Evolutionary conservation across 2,329 filamentous ascomycete genomes (phyloP).

Genomic region (Paecilomyces variotii): DNA sequence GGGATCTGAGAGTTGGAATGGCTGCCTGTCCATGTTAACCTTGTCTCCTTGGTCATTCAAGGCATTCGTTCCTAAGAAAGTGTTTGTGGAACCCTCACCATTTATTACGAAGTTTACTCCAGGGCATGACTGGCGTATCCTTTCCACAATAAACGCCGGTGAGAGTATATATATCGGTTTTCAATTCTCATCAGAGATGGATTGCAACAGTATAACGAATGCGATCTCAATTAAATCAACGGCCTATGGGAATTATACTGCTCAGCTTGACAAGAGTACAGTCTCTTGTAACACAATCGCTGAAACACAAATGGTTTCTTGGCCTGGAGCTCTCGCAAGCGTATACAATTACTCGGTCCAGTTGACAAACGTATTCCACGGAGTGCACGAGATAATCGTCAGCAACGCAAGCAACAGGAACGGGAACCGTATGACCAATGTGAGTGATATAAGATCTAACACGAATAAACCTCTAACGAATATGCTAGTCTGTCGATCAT

Average conservation of each 20-base stretch:
- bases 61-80: slow-evolving; percentile 44
- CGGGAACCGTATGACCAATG: slow-evolving; percentile 23
- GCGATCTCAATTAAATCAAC: slow-evolving; percentile 43
- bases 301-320: slow-evolving; percentile 17
- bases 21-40: slow-evolving; percentile 43
- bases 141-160: slow-evolving; percentile 33
- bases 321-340: slow-evolving; percentile 42
- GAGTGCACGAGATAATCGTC: slow-evolving; percentile 47
- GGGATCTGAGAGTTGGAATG: slow-evolving; percentile 37
- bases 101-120: slow-evolving; percentile 49
- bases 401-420: slow-evolving; percentile 40
- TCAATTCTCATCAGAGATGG: slow-evolving; percentile 49
- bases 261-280: slow-evolving; percentile 33
- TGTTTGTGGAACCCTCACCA: slow-evolving; percentile 42
- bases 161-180: slow-evolving; percentile 42
- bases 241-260: slow-evolving; percentile 34
- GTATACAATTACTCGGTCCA: slow-evolving; percentile 43
- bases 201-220: slow-evolving; percentile 43
- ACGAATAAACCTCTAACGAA: neutral
- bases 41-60: slow-evolving; percentile 48
- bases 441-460: neutral
- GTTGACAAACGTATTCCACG: slow-evolving; percentile 47
- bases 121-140: slow-evolving; percentile 48
- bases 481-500: slow-evolving; percentile 39
- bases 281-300: slow-evolving; percentile 34